Conservation (phyloP, 148 eudicot species). For the Fallopia convolvulus region DNA sequence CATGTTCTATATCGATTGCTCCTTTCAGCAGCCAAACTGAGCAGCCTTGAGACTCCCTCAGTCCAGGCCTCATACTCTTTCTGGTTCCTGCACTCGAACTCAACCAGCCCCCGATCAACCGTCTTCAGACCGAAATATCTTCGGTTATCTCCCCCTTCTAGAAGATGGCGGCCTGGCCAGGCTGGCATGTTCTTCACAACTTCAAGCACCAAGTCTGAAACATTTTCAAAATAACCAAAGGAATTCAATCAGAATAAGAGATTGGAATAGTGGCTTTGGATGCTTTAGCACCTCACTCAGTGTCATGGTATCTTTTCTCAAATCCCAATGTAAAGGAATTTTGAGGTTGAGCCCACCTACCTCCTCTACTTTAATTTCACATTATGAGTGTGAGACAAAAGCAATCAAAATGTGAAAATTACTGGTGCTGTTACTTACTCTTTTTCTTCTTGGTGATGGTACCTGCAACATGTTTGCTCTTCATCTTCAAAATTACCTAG, state of each 20-base stretch:
- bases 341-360: slow-evolving; percentile 5
- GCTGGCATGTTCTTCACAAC: slow-evolving; percentile 59
- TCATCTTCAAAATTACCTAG: slow-evolving; percentile 92
- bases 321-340: neutral
- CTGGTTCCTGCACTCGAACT: slow-evolving; percentile 69
- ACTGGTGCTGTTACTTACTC: slow-evolving; percentile 40
- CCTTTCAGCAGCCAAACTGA: slow-evolving; percentile 41
- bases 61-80: slow-evolving; percentile 69
- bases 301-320: neutral
- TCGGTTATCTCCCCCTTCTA: slow-evolving; percentile 49
- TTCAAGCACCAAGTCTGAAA: slow-evolving; percentile 57
- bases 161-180: slow-evolving; percentile 63
- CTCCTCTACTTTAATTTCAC: neutral
- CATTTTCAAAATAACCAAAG: neutral
- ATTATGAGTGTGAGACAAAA: slow-evolving; percentile 4
- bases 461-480: slow-evolving; percentile 94
- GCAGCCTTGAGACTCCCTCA: slow-evolving; percentile 60
- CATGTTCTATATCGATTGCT: slow-evolving; percentile 11
- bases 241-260: neutral
- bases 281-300: neutral
- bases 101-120: slow-evolving; percentile 43
- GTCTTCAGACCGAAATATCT: slow-evolving; percentile 75
- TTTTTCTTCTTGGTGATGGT: slow-evolving; percentile 99
- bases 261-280: neutral
- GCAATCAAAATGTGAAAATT: slow-evolving; percentile 4